These are phyloP conservation scores for Aspergillus panamensis DNA, from an alignment of 495 filamentous ascomycete genomes.

Conservation along the genomic window DNA sequence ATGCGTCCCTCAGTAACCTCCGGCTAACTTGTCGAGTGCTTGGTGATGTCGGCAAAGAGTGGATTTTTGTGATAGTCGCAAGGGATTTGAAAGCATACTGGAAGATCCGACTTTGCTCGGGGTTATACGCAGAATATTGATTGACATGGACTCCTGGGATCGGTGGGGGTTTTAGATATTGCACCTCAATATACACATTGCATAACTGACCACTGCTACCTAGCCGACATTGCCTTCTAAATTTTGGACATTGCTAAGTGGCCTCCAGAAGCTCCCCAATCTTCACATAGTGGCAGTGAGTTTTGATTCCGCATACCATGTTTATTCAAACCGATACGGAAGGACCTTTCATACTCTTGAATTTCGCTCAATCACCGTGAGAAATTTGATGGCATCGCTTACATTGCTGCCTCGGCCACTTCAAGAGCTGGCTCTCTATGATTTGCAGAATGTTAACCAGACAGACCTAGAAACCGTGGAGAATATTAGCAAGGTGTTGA, in stretches of 20 bases:
- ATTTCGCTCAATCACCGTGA: conserved; percentile 14
- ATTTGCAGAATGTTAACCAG: conserved; percentile 17
- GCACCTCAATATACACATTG: background rate
- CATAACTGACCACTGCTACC: background rate
- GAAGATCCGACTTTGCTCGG: background rate
- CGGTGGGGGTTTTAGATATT: background rate
- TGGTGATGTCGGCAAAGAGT: background rate
- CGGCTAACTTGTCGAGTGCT: background rate
- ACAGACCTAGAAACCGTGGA: background rate
- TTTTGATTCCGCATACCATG: conserved; percentile 16
- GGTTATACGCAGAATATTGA: background rate
- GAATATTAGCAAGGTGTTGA: conserved; percentile 11
- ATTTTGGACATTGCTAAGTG: background rate
- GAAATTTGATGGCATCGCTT: conserved; percentile 7
- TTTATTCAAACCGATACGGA: background rate
- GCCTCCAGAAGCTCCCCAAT: conserved; percentile 9
- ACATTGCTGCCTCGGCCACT: conserved; percentile 8
- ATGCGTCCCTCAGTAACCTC: background rate
- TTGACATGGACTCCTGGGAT: background rate
- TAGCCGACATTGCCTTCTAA: background rate
- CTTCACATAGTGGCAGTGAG: conserved; percentile 16
- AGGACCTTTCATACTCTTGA: background rate
- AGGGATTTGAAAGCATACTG: background rate
- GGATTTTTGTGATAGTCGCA: background rate
- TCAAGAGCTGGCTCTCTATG: conserved; percentile 17